Conservation (phyloP, 2,329 filamentous ascomycete species). For the Herpotrichia juniperi region DNA sequence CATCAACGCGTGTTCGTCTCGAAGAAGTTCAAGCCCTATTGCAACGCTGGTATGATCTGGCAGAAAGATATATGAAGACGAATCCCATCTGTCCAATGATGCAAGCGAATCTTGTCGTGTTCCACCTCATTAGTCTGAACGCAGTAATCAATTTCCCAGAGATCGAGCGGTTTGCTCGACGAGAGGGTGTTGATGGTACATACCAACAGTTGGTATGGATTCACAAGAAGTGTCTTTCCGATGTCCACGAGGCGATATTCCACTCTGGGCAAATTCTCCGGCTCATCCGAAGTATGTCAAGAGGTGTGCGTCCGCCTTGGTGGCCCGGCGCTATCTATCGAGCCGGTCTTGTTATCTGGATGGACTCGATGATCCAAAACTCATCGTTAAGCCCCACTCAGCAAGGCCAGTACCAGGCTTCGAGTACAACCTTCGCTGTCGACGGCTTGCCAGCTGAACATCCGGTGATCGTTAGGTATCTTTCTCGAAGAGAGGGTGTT, state of each 20-base stretch:
- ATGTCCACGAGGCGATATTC: constrained; percentile 68
- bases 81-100: constrained; percentile 65
- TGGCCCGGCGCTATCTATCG: constrained; percentile 75
- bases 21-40: constrained; percentile 70
- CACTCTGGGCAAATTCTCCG: constrained; percentile 72
- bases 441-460: constrained; percentile 59
- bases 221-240: constrained; percentile 68
- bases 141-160: constrained; percentile 70
- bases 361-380: constrained; percentile 62
- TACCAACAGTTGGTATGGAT: constrained; percentile 61
- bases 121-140: constrained; percentile 73
- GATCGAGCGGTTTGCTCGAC: constrained; percentile 69
- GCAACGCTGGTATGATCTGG: constrained; percentile 71
- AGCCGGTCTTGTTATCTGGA: constrained; percentile 50
- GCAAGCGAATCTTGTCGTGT: constrained; percentile 70
- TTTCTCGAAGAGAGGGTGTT: constrained; percentile 60
- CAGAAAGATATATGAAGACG: constrained; percentile 60
- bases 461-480: constrained; percentile 57
- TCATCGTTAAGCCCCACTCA: constrained; percentile 48
- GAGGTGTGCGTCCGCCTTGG: constrained; percentile 68
- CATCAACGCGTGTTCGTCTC: constrained; percentile 65
- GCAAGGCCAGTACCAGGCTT: constrained; percentile 41
- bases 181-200: constrained; percentile 63
- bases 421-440: constrained; percentile 54
- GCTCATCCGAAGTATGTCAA: constrained; percentile 65